Conservation (phyloP, 2,329 filamentous ascomycete genomes). For the Pseudogymnoascus sp. region DNA sequence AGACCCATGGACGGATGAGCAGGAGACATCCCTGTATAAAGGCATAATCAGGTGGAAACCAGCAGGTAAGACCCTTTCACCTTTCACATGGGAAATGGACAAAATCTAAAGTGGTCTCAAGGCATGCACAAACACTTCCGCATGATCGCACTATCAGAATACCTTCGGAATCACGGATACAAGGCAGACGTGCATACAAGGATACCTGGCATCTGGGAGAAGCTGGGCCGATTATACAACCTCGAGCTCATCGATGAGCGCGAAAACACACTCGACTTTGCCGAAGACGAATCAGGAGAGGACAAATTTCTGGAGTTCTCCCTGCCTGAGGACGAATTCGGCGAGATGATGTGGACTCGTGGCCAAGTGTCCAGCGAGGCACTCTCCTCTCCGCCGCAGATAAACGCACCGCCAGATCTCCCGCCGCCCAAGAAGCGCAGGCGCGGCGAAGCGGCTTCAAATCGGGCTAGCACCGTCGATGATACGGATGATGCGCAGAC, state of each 20-base stretch:
- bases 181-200: slow-evolving; percentile 67
- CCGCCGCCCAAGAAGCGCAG: slow-evolving; percentile 25
- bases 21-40: slow-evolving; percentile 87
- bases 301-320: slow-evolving; percentile 55
- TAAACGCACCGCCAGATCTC: slow-evolving; percentile 18
- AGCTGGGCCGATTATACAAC: slow-evolving; percentile 76
- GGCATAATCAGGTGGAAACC: slow-evolving; percentile 92
- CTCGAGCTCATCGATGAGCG: slow-evolving; percentile 78
- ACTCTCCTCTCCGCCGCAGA: slow-evolving; percentile 28
- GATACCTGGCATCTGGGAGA: slow-evolving; percentile 86
- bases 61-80: slow-evolving; percentile 53
- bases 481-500: slow-evolving; percentile 41
- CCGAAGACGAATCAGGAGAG: slow-evolving; percentile 44
- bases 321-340: slow-evolving; percentile 41
- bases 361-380: slow-evolving; percentile 27
- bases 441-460: slow-evolving; percentile 29
- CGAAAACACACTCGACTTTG: slow-evolving; percentile 46
- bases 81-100: background rate
- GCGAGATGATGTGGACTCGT: slow-evolving; percentile 24
- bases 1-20: slow-evolving; percentile 90
- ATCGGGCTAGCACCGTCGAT: slow-evolving; percentile 41
- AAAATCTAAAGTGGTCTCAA: slow-evolving; percentile 27
- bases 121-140: slow-evolving; percentile 92
- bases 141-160: slow-evolving; percentile 76
- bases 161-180: slow-evolving; percentile 71